Base-by-base conservation (phyloP, 2,329 filamentous ascomycete species). In the Seiridium unicorne region DNA sequence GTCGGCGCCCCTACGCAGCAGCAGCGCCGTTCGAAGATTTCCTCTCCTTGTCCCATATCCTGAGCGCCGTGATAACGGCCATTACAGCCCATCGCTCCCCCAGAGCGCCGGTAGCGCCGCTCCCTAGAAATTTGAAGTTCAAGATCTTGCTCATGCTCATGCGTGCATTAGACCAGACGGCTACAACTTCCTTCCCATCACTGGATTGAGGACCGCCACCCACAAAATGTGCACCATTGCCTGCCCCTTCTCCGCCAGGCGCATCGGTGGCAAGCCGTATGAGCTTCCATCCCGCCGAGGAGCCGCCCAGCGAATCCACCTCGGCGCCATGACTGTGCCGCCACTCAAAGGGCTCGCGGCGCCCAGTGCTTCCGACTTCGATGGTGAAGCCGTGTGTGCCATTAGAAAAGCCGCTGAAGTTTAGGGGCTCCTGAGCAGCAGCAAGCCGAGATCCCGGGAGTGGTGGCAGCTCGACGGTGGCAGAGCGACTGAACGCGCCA, bases 301-400 rank as follows among this genome's bases (percentile, higher is more conserved):
- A 40, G 35, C 55, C 54, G 38, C 62, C 61, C 10, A 69, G 58
- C 44, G 49, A 58, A 51, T 54, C 58, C 9, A 69, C 55, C 55
- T 67, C 68, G 8, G 46, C 59, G 57, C 66, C 66, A 10, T 61
- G 44, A 34, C 63, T 69, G 18, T 51, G 48, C 26, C 68, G 64
- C 69, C 68, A 70, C 60, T 70, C 63, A 59, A 71, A 71, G 34
- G 61, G 34, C 62, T 70, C 69, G 3, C 34, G 51, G 34, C 59
- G 61, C 11, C 62, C 60, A 8, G 59, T 48, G 42, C 44, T 51
- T 6, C 64, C 63, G 3, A 68, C 64, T 13, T 65, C 62, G 40
- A 64, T 49, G 34, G 62, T 40, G 44, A 69, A 66, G 8, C 34
- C 44, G 58, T 60, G 57, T 26, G 51, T 56, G 26, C 38, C 10